Base-by-base conservation (phyloP, 768 basidiomycete genomes). In the Mycena olivaceomarginata region DNA sequence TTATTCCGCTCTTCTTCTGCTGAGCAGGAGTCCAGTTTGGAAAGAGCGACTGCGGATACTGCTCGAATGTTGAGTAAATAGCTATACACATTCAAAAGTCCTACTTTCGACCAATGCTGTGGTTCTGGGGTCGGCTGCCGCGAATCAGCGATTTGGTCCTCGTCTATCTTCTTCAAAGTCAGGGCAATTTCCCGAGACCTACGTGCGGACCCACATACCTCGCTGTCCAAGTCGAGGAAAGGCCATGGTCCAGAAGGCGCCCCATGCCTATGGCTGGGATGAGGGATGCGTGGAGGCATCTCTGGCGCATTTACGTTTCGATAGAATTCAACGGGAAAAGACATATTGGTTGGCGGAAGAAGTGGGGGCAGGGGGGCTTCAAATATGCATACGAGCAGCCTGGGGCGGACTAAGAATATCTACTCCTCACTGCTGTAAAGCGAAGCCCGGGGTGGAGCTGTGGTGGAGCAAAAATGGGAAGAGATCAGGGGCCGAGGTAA, bases 21-120 rank as follows among this genome's bases (percentile, higher is more conserved):
- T 92, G 92, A 16, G 81, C 81, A 9, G 81, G 81, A 0, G 90
- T 91, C 92, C 92, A 92, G 75, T 92, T 93, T 12, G 89, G 89
- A 74, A 90, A 93, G 15, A 88, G 82, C 1, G 88, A 87, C 75
- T 91, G 88, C 0, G 92, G 91, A 77, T 92, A 92, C 75, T 85
- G 70, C 79, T 2, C 9, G 8, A 56, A 56, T 12, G 8, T 25
- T 25, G 48, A 51, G n/a, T 56, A 56, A 22, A 56, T 22, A 22
- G n/a, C 5, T 56, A 56, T 56, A 3, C 20, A 56, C 22, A 22
- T 8, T 6, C 20, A 56, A 56, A 51, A 56, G 13, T 8, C n/a
- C 3, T 69, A 75, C 77, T 48, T 73, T 72, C n/a, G 70, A 67
- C 77, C 77, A 79, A 25, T 78, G 39, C 25, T 66, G 57, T 8